Evolutionary conservation across 257 asterid species (phyloP).

Genomic region (Fraxinus quadrangulata): DNA sequence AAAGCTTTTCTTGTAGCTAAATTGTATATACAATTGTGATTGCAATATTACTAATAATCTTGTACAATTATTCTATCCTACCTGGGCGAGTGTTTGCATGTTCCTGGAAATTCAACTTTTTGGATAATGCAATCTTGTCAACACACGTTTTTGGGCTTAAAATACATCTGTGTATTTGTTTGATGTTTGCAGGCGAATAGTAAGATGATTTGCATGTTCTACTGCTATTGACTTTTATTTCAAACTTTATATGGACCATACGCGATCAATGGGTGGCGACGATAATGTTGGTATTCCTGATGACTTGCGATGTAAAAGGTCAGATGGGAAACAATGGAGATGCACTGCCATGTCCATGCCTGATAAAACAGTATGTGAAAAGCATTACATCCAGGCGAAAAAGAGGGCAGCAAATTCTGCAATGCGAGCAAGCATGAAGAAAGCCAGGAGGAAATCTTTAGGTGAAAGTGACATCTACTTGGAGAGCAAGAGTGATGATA

Average conservation of each 20-base stretch:
- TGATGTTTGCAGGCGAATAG: constrained; percentile 36
- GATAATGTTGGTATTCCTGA: constrained; percentile 85
- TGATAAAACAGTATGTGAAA: constrained; percentile 96
- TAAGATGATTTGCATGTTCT: constrained; percentile 23
- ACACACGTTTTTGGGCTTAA: neutral
- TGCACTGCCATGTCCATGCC: constrained; percentile 99
- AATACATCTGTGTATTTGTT: neutral
- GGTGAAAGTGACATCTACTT: constrained; percentile 73
- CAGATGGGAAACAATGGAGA: constrained; percentile 99
- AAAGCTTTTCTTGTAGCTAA: neutral
- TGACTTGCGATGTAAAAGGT: constrained; percentile 98
- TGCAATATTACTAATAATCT: neutral
- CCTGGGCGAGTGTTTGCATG: neutral
- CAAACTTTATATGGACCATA: constrained; percentile 55
- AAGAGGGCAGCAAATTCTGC: constrained; percentile 99
- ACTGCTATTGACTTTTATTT: constrained; percentile 10
- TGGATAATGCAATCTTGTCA: neutral
- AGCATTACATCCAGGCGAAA: constrained; percentile 99
- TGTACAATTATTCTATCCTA: neutral
- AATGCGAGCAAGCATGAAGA: constrained; percentile 88
- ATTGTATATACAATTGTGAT: neutral
- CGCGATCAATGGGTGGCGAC: constrained; percentile 69
- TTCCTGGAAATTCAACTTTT: neutral
- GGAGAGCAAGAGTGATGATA: constrained; percentile 95
- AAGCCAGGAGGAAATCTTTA: constrained; percentile 62